Percentiles rank a stretch among this genome's conserved stretches.
Evolutionary conservation across 2,329 filamentous ascomycete species (phyloP).

Genomic region (Lecanicillium sp.): DNA sequence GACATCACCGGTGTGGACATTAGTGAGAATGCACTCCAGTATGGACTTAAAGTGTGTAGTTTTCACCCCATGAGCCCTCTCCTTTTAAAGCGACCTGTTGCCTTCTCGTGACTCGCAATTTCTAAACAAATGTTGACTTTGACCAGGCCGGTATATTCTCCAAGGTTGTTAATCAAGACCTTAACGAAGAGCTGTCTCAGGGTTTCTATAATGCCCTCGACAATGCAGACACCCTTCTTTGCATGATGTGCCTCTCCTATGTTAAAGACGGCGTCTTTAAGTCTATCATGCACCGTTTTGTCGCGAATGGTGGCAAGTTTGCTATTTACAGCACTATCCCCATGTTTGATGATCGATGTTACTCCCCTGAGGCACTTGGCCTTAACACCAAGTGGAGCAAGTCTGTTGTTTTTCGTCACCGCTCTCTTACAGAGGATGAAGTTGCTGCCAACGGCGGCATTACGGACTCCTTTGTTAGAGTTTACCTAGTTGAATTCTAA

Average conservation of each 20-base stretch:
- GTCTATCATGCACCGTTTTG: neutral
- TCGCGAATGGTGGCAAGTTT: constrained; percentile 2
- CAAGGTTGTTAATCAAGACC: constrained; percentile 2
- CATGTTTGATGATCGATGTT: constrained; percentile 4
- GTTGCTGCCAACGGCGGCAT: constrained; percentile 1
- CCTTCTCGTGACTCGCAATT: neutral
- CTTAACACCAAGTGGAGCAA: constrained; percentile 2
- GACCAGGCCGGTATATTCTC: constrained; percentile 1
- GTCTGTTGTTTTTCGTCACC: constrained; percentile 1
- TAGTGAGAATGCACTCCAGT: constrained; percentile 2
- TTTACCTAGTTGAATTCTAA: constrained; percentile 3
- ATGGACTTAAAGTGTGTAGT: neutral
- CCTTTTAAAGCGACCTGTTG: too few relatives aligned
- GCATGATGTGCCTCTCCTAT: constrained; percentile 3
- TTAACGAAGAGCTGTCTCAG: neutral
- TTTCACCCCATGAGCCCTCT: neutral
- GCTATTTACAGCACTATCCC: constrained; percentile 2
- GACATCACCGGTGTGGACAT: constrained; percentile 5
- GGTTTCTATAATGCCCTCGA: constrained; percentile 2
- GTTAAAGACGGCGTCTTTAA: constrained; percentile 1
- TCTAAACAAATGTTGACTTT: neutral
- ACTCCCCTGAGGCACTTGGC: constrained; percentile 1
- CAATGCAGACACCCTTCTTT: constrained; percentile 1
- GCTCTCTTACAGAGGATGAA: neutral
- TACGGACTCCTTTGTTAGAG: neutral